Conservation (phyloP, 768 basidiomycete genomes). For the Tricholoma sp. region DNA sequence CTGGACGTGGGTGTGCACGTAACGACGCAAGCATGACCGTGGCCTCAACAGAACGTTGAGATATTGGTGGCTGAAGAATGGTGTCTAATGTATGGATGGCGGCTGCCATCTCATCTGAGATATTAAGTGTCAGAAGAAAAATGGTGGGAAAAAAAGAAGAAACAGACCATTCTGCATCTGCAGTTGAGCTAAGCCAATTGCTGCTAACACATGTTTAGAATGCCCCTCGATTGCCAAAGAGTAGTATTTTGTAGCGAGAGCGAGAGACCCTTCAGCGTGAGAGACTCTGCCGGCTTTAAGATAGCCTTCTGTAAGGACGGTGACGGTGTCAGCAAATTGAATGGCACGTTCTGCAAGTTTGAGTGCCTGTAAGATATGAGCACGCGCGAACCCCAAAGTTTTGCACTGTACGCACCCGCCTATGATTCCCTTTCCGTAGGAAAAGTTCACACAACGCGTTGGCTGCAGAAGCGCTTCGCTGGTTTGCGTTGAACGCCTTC, state of each 20-base stretch:
- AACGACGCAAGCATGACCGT: constrained; percentile 86
- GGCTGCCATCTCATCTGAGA: constrained; percentile 70
- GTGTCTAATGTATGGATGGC: constrained; percentile 85
- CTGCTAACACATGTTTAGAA: constrained; percentile 71
- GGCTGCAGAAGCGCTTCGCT: constrained; percentile 75
- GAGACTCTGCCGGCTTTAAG: constrained; percentile 76
- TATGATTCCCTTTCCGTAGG: constrained; percentile 60
- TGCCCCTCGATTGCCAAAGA: constrained; percentile 60
- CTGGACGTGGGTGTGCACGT: constrained; percentile 76
- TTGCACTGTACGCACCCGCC: constrained; percentile 40
- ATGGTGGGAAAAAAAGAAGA: neutral
- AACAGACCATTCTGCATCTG: constrained; percentile 72
- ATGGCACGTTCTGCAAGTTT: constrained; percentile 94
- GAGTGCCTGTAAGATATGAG: constrained; percentile 48
- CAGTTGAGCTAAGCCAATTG: constrained; percentile 83
- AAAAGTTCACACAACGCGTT: constrained; percentile 81
- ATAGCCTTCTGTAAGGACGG: constrained; percentile 83
- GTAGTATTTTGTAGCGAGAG: constrained; percentile 69
- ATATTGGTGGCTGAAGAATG: constrained; percentile 60
- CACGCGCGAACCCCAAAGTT: neutral
- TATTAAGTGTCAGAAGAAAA: neutral
- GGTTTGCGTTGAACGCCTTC: constrained; percentile 74
- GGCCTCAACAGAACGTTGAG: constrained; percentile 73
- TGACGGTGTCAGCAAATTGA: constrained; percentile 87
- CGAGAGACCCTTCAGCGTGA: constrained; percentile 62